Percentiles rank a stretch among this genome's conserved stretches.
These are phyloP conservation scores for Lizonia empirigonia DNA, from an alignment of 2,329 filamentous ascomycete species.

Conservation along the genomic window DNA sequence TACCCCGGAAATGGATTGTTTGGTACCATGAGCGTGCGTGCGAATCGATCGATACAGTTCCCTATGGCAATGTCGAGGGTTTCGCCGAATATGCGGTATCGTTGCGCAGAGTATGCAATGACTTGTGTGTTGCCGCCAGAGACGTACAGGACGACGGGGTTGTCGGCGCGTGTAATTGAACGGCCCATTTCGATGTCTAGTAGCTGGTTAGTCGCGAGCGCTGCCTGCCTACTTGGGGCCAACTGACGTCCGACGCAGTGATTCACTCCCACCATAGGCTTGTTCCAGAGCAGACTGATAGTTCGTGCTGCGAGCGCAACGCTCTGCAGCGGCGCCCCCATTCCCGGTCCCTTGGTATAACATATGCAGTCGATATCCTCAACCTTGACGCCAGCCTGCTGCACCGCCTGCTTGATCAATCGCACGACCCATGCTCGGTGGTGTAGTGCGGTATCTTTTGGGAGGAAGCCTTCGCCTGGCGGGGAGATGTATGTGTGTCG, in stretches of 20 bases:
- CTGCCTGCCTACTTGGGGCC: too few species aligned
- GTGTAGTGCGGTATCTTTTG: slow-evolving; percentile 93
- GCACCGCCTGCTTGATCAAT: slow-evolving; percentile 79
- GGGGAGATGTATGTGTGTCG: slow-evolving; percentile 92
- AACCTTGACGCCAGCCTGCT: slow-evolving; percentile 61
- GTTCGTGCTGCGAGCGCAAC: slow-evolving; percentile 86
- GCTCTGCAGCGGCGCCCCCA: slow-evolving; percentile 89
- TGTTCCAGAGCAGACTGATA: slow-evolving; percentile 80
- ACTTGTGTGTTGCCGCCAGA: slow-evolving; percentile 97
- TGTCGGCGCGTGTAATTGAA: slow-evolving; percentile 83
- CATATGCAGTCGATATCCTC: slow-evolving; percentile 86
- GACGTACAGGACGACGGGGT: slow-evolving; percentile 96
- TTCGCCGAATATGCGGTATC: slow-evolving; percentile 98
- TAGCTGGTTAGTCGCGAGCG: background rate
- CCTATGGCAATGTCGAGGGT: slow-evolving; percentile 97
- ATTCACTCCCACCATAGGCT: slow-evolving; percentile 92
- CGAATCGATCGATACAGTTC: slow-evolving; percentile 96
- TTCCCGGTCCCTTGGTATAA: slow-evolving; percentile 93
- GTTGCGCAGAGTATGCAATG: slow-evolving; percentile 91
- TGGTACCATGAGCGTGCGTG: slow-evolving; percentile 84
- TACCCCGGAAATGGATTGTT: slow-evolving; percentile 98
- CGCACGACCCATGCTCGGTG: slow-evolving; percentile 84
- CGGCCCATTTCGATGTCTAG: slow-evolving; percentile 96
- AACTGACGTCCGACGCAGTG: slow-evolving; percentile 85
- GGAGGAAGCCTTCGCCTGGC: slow-evolving; percentile 91